Evolutionary conservation across 202 grass and related monocot species (phyloP).

Genomic region (Eragrostis tef): DNA sequence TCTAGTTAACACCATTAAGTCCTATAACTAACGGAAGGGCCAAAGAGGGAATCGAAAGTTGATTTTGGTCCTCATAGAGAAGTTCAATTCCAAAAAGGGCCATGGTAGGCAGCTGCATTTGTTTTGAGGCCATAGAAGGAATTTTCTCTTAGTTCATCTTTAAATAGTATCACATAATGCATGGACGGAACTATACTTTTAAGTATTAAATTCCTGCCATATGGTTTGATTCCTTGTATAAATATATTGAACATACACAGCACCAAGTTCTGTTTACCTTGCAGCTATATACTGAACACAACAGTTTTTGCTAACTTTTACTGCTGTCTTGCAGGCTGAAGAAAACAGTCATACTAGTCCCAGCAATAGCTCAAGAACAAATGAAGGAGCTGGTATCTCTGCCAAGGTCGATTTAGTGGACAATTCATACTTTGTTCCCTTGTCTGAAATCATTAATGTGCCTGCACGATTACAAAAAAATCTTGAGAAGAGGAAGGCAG

Average conservation of each 20-base stretch:
- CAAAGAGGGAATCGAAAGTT: no score
- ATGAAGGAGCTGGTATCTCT: constrained; percentile 13
- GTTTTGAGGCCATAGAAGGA: no score
- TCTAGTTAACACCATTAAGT: no score
- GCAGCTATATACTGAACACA: background rate
- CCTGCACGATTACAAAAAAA: constrained; percentile 39
- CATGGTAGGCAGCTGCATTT: no score
- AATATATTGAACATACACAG: background rate
- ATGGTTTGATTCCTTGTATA: background rate
- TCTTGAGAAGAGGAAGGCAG: constrained; percentile 47
- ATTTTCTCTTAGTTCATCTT: background rate
- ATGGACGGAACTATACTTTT: background rate
- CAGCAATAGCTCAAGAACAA: constrained; percentile 17
- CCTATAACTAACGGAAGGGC: no score
- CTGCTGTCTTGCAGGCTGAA: constrained; percentile 34
- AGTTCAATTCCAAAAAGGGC: no score
- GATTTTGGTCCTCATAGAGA: no score
- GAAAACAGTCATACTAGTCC: constrained; percentile 2
- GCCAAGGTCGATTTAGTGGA: constrained; percentile 36
- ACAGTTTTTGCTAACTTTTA: background rate
- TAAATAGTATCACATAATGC: background rate
- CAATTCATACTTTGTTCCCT: constrained; percentile 49
- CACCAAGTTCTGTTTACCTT: background rate
- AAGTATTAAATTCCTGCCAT: background rate
- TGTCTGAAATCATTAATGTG: constrained; percentile 56